Evolutionary conservation across 163 green algal genomes (phyloP).

Genomic region (Scenedesmus sp.): DNA sequence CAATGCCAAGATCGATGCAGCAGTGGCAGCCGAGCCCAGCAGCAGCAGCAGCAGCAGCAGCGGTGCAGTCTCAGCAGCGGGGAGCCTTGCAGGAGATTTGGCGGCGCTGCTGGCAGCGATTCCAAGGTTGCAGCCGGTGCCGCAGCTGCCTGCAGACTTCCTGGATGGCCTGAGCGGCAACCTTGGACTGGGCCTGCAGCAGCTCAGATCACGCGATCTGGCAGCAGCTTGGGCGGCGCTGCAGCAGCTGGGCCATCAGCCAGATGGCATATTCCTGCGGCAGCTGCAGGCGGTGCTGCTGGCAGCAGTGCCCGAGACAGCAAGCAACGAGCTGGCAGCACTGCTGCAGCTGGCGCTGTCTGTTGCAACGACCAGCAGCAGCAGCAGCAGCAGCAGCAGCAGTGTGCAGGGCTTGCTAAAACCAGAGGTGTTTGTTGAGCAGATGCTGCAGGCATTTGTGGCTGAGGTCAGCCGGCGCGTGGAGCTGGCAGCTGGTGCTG

Average conservation of each 20-base stretch:
- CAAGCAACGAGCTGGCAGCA: neutral
- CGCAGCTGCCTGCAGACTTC: slow-evolving; percentile 22
- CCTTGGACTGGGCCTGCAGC: neutral
- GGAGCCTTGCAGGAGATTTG: neutral
- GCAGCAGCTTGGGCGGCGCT: neutral
- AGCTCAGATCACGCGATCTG: neutral
- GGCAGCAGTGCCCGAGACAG: neutral
- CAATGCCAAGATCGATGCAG: slow-evolving; percentile 36
- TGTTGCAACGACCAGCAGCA: slow-evolving; percentile 11
- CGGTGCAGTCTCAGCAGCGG: neutral
- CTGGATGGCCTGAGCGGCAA: slow-evolving; percentile 31
- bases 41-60: slow-evolving; percentile 11
- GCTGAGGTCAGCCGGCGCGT: neutral
- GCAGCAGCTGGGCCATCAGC: neutral
- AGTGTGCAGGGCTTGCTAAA: neutral
- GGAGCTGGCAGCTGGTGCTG: slow-evolving; percentile 3
- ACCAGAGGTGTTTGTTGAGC: neutral
- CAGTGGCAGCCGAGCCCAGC: neutral
- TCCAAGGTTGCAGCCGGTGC: neutral
- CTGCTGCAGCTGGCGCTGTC: neutral
- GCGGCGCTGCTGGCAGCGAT: neutral
- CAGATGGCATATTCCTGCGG: slow-evolving; percentile 33
- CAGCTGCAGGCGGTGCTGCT: slow-evolving; percentile 35
- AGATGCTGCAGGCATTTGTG: neutral
- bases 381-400: slow-evolving; percentile 24